Evolutionary conservation across 768 basidiomycete genomes (phyloP), one percentile per base, ranked within the genome.

Genomic region (Tricholoma hemisulphureum): DNA sequence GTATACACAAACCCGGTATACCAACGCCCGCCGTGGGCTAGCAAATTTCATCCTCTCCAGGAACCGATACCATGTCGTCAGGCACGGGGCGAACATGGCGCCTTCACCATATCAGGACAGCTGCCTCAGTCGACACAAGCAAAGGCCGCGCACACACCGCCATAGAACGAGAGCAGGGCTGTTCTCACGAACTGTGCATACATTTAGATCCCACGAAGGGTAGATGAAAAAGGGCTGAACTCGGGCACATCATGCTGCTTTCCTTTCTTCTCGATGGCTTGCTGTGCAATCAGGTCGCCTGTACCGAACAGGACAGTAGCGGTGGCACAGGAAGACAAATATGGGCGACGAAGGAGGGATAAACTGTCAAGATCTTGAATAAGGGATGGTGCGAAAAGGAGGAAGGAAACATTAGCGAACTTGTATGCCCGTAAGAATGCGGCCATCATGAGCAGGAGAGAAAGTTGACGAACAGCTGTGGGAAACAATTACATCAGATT

Each of bases 231-330:
- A 39, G n/a, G 4, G 11, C 7, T 41, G 41, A 43, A n/a, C 2
- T 43, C 28, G 77, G 85, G 62, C 61, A 91, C 90, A 62, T 97
- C 93, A 66, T 96, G 93, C 2, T 86, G 70, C 54, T 67, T 75
- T 6, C 92, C 91, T 61, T 77, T 82, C 65, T 77, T 78, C 67
- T 96, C 95, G 18, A 95, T 81, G 1, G 75, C 81, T 71, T 96
- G 95, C 71, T 96, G 94, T 0, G 94, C 94, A 41, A 96, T 81
- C 1, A 94, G 64, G 67, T 93, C 92, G 20, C 89, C 91, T 6
- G 81, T 75, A 41, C 88, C 86, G 60, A 92, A 93, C 7, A 93
- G 74, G 51, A 87, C 63, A 1, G 80, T 83, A 0, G 87, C 88
- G 0, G 88, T 88, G 0, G 73, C 71, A 56, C 84, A 88, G 62